Evolutionary conservation across 2,329 filamentous ascomycete species (phyloP).

Genomic region (Aureobasidium melanogenum): DNA sequence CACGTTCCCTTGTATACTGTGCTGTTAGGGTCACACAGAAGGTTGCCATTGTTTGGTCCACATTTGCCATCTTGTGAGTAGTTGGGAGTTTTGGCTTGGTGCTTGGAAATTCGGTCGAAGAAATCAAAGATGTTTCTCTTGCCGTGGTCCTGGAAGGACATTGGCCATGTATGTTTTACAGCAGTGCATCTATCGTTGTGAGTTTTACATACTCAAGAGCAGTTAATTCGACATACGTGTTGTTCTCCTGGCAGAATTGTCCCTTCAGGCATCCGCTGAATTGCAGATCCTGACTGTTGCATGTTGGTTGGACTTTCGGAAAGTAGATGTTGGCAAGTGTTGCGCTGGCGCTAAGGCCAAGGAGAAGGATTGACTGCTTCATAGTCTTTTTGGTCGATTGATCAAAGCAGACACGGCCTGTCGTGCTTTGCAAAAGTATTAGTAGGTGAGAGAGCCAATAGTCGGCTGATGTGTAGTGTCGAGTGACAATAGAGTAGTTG

Average conservation of each 20-base stretch:
- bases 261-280: slow-evolving; percentile 29
- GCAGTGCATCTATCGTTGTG: not conserved
- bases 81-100: slow-evolving; percentile 1
- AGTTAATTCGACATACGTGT: slow-evolving; percentile 23
- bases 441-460: not conserved
- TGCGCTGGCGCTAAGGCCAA: not conserved
- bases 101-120: not conserved
- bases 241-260: slow-evolving; percentile 28
- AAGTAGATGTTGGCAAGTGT: slow-evolving; percentile 40
- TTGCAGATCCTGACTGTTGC: slow-evolving; percentile 23
- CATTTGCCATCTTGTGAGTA: slow-evolving; percentile 33
- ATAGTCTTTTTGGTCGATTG: not conserved
- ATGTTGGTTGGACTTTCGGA: slow-evolving; percentile 36
- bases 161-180: slow-evolving; percentile 6
- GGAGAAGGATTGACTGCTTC: slow-evolving; percentile 4
- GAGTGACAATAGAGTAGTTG: not conserved
- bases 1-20: slow-evolving; percentile 37
- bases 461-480: not conserved
- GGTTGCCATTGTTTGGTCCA: slow-evolving; percentile 30
- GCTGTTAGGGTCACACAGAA: slow-evolving; percentile 36
- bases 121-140: not conserved
- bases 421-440: not conserved
- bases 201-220: slow-evolving; percentile 10
- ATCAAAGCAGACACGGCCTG: not conserved
- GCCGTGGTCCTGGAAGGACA: slow-evolving; percentile 5